phyloP scores from a whole-genome alignment of 2,329 filamentous ascomycete genomes.

The Alternaria metachromatica region DNA sequence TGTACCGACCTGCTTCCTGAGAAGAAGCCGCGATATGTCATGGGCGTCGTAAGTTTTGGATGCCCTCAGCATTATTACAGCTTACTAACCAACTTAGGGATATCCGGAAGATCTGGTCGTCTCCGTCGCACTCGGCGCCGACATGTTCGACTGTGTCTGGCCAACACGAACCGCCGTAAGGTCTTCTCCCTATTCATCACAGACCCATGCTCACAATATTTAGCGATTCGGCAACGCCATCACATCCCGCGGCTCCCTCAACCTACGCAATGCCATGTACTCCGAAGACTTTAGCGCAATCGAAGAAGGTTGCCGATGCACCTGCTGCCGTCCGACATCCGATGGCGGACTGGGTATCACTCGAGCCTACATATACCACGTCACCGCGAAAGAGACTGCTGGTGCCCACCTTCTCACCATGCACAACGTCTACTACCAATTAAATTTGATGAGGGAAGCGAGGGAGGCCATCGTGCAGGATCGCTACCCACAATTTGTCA shows the following conservation, averaged over 20 bases:
- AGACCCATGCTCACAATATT: background rate
- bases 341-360: conserved; percentile 82
- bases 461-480: conserved; percentile 83
- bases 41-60: conserved; percentile 75
- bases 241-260: conserved; percentile 80
- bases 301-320: conserved; percentile 81
- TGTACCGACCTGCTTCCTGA: conserved; percentile 87
- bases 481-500: conserved; percentile 78
- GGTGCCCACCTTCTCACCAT: conserved; percentile 86
- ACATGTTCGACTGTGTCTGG: conserved; percentile 99
- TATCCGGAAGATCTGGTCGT: conserved; percentile 97
- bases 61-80: background rate
- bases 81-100: conserved; percentile 59
- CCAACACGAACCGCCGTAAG: conserved; percentile 85
- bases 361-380: conserved; percentile 87
- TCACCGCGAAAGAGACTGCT: conserved; percentile 92
- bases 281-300: conserved; percentile 82
- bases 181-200: background rate
- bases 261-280: conserved; percentile 78
- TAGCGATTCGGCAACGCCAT: conserved; percentile 91
- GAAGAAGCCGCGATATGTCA: conserved; percentile 95
- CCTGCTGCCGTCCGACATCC: conserved; percentile 71
- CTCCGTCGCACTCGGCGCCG: conserved; percentile 89
- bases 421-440: conserved; percentile 93
- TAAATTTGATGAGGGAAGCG: conserved; percentile 79